Conservation (phyloP, 2,329 filamentous ascomycete genomes). For the Tolypocladium cylindrosporum region DNA sequence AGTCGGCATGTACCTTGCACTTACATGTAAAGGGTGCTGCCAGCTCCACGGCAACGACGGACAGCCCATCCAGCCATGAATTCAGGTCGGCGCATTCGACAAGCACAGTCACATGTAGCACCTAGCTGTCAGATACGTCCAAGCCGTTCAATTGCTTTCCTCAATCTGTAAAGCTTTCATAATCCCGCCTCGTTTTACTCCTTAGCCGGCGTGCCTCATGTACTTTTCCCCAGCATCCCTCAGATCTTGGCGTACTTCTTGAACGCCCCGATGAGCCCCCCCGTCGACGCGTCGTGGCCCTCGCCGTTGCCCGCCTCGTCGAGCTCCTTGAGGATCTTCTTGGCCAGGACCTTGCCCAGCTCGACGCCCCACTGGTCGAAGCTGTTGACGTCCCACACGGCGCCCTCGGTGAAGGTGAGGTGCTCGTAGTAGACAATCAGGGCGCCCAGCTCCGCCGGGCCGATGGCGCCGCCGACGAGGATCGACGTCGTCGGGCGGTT, state of each 20-base stretch:
- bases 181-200: neutral
- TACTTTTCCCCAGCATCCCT: conserved; percentile 6
- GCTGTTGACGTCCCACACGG: conserved; percentile 98
- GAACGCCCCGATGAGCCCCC: conserved; percentile 82
- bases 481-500: conserved; percentile 97
- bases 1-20: too few species aligned
- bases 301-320: conserved; percentile 63
- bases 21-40: too few species aligned
- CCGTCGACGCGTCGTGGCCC: conserved; percentile 80
- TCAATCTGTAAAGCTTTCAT: neutral
- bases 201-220: neutral
- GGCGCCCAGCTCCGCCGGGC: conserved; percentile 84
- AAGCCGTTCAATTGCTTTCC: neutral
- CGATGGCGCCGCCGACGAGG: conserved; percentile 81
- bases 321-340: conserved; percentile 80
- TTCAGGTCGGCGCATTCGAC: too few species aligned
- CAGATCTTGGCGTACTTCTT: conserved; percentile 59
- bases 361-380: conserved; percentile 99
- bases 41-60: too few species aligned
- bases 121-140: neutral
- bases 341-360: conserved; percentile 90
- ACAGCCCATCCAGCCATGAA: too few species aligned
- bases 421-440: conserved; percentile 99
- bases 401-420: conserved; percentile 93
- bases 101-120: neutral